phyloP scores from a whole-genome alignment of 805 yeast species.

The Yarrowia sp. region DNA sequence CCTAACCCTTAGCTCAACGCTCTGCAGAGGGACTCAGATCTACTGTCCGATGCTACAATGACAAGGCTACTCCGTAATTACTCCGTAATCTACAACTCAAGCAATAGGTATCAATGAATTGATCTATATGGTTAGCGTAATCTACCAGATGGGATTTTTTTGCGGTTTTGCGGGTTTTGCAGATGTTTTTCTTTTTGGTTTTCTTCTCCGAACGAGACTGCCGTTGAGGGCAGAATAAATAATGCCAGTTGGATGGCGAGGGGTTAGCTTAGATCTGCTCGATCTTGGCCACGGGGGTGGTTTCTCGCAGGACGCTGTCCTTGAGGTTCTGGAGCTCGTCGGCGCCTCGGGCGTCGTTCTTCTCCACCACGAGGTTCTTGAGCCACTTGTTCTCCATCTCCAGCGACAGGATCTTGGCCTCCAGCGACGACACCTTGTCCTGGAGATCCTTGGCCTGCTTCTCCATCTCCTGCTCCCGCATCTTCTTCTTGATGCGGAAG shows the following conservation, averaged over 20 bases:
- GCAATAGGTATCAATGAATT: slow-evolving; percentile 7
- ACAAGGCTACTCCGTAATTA: no score
- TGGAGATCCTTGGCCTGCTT: slow-evolving; percentile 67
- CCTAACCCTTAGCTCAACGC: slow-evolving; percentile 1
- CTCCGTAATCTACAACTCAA: no score
- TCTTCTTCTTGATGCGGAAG: slow-evolving; percentile 86
- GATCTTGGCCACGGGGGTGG: slow-evolving; percentile 13
- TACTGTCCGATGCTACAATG: background rate
- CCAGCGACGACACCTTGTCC: slow-evolving; percentile 63
- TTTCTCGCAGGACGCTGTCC: slow-evolving; percentile 31
- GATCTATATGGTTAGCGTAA: slow-evolving; percentile 13
- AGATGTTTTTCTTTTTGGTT: background rate
- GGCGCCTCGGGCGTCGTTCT: slow-evolving; percentile 45
- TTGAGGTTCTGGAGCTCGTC: slow-evolving; percentile 34
- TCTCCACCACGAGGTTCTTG: slow-evolving; percentile 78
- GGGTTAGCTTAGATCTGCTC: slow-evolving; percentile 20
- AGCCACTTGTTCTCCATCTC: slow-evolving; percentile 92
- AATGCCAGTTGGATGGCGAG: slow-evolving; percentile 27
- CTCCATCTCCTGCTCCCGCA: slow-evolving; percentile 90
- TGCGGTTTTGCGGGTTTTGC: background rate
- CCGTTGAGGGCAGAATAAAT: slow-evolving; percentile 27
- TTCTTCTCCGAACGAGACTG: slow-evolving; percentile 27
- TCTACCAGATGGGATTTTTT: slow-evolving; percentile 2
- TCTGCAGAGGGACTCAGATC: background rate
- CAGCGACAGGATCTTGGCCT: slow-evolving; percentile 71